A percentile compares a stretch with the other conserved stretches of the same genome.
phyloP scores from a whole-genome alignment of 306 rosid species.

The Cucumis melo region DNA sequence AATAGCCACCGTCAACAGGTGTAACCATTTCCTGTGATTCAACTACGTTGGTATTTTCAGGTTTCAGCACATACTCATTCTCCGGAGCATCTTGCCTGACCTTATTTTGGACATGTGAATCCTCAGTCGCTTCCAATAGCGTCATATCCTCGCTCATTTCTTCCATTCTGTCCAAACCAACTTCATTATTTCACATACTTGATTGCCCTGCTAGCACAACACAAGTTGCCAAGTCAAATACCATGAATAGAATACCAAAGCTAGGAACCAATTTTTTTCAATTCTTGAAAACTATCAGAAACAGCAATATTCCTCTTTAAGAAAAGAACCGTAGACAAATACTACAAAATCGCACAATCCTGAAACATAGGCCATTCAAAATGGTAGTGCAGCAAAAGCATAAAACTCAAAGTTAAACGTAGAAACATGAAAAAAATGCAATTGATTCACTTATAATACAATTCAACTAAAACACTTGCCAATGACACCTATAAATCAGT shows the following conservation, averaged over 20 bases:
- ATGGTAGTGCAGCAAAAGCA: not conserved
- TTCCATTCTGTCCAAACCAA: constrained; percentile 34
- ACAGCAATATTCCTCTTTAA: not conserved
- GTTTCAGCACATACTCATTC: constrained; percentile 20
- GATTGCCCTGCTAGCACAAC: constrained; percentile 9
- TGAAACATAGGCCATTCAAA: not conserved
- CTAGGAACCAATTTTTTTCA: not conserved
- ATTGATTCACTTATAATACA: not conserved
- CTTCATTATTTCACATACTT: constrained; percentile 20
- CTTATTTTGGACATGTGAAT: constrained; percentile 34
- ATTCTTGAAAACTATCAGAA: not conserved
- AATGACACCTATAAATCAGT: not conserved
- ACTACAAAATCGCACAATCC: not conserved
- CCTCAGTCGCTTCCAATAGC: constrained; percentile 28
- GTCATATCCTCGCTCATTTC: constrained; percentile 43
- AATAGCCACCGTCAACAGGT: constrained; percentile 22
- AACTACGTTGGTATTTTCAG: constrained; percentile 18
- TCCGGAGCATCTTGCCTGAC: constrained; percentile 17
- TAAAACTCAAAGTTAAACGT: not conserved
- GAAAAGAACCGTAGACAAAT: not conserved
- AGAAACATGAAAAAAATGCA: not conserved
- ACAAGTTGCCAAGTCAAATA: constrained; percentile 12
- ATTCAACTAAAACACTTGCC: not conserved
- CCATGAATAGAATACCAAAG: not conserved
- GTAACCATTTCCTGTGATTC: constrained; percentile 31